Evolutionary conservation across 129 eudicot genomes (phyloP), one percentile per base, ranked within the genome.

Genomic region (Flaveria trinervia): DNA sequence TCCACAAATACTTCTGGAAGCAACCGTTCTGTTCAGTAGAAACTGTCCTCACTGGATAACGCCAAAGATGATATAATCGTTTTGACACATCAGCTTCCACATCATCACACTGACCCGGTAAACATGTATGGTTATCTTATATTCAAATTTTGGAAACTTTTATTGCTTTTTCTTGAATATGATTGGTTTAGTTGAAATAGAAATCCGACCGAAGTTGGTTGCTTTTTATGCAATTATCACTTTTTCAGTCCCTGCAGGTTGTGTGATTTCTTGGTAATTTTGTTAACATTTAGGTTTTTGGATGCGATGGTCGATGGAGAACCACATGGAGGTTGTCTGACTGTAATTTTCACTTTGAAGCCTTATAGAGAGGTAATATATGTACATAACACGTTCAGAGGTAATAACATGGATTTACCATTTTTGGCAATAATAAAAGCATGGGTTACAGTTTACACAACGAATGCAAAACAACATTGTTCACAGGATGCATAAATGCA

Each of bases 371-470:
- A 73, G 68, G 70, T 73, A 62, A 55, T 46, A 12, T 80, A 43
- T 20, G 74, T 72, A 73, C 78, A 64, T 72, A 79, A 64, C 36
- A 52, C 62, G 49, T 80, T 43, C 75, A 69, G 83, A 22, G 26
- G 68, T 66, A 73, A 73, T 41, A 65, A 45, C 69, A 59, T 70
- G 82, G 64, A 78, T 70, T 12, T 13, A 45, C 76, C 84, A 44
- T 74, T 73, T 78, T 73, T 73, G 68, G 74, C 62, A 25, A 51
- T 73, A 66, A 73, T 80, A 79, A 79, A 80, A 56, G 74, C 66
- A 55, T 67, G 70, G 70, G 13, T 80, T 67, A 62, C 45, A 71
- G 77, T 60, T 72, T 72, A 79, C 75, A 25, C 74, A 54, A 65
- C 33, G 39, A 36, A 17, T 71, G 67, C 36, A 72, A 59, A 59